A percentile compares a stretch with the other conserved stretches of the same genome.
Conservation (phyloP, 2,329 filamentous ascomycete species). For the Pseudogymnoascus sp. region DNA sequence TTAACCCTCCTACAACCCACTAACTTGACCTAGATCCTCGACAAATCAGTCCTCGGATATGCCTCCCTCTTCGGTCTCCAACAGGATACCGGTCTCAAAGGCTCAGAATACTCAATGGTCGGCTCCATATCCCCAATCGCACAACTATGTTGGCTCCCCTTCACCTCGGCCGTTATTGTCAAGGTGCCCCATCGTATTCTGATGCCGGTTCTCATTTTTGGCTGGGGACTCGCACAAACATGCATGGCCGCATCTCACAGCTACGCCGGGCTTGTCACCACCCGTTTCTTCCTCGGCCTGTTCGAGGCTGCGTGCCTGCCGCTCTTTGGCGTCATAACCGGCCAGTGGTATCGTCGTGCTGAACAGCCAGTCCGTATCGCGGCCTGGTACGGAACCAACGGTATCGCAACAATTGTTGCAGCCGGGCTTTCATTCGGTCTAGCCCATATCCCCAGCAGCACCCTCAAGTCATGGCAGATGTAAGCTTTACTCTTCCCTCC, state of each 20-base stretch:
- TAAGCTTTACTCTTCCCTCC: constrained; percentile 30
- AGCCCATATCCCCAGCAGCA: constrained; percentile 37
- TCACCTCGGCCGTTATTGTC: constrained; percentile 53
- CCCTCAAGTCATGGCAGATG: constrained; percentile 33
- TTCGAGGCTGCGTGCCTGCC: constrained; percentile 55
- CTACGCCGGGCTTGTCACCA: constrained; percentile 68
- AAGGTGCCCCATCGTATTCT: constrained; percentile 52
- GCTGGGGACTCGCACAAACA: constrained; percentile 43
- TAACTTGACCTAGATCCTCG: constrained; percentile 35
- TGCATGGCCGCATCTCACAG: constrained; percentile 43
- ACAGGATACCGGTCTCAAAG: constrained; percentile 45
- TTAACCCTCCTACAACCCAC: not conserved
- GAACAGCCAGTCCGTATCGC: constrained; percentile 34
- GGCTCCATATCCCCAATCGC: constrained; percentile 52
- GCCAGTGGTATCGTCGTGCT: constrained; percentile 33
- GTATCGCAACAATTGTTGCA: constrained; percentile 26
- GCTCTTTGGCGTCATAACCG: constrained; percentile 32
- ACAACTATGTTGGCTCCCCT: constrained; percentile 54
- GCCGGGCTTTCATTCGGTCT: constrained; percentile 28
- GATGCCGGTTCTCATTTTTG: constrained; percentile 43
- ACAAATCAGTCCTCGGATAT: constrained; percentile 45
- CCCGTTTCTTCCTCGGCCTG: constrained; percentile 76
- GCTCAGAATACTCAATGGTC: constrained; percentile 46
- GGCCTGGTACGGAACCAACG: constrained; percentile 30
- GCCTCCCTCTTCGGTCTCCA: constrained; percentile 53